Conservation (phyloP, 208 protist genomes). For the Acanthamoeba lenticulata region DNA sequence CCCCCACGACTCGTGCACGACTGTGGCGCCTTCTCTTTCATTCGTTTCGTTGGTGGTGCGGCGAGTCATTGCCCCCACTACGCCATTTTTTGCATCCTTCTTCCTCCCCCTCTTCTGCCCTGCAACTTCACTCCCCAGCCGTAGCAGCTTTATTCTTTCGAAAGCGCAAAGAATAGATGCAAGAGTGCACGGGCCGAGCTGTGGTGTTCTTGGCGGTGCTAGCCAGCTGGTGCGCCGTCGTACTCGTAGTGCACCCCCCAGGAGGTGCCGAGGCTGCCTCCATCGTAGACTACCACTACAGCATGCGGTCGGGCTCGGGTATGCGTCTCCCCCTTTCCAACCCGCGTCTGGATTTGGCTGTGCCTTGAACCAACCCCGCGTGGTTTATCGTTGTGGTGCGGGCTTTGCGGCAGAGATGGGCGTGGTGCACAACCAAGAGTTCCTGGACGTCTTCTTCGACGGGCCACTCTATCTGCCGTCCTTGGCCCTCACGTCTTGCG, state of each 20-base stretch:
- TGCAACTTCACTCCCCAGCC: too few relatives aligned
- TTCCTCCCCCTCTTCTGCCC: too few relatives aligned
- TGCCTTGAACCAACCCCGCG: not conserved
- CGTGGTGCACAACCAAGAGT: not conserved
- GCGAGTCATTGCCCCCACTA: too few relatives aligned
- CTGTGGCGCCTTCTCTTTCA: too few relatives aligned
- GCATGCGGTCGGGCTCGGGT: not conserved
- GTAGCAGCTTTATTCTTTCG: too few relatives aligned
- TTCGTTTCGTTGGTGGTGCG: too few relatives aligned
- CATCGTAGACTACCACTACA: not conserved
- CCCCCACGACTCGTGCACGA: too few relatives aligned
- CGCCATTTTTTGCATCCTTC: too few relatives aligned
- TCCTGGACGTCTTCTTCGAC: constrained; percentile 20
- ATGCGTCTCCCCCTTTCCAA: not conserved
- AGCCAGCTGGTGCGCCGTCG: not conserved
- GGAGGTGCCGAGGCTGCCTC: not conserved
- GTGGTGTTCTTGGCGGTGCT: not conserved
- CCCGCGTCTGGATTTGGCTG: not conserved
- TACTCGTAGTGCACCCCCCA: too few relatives aligned
- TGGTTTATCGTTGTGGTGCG: not conserved
- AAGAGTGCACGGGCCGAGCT: too few relatives aligned
- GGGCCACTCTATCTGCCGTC: not conserved
- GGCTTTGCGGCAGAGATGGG: not conserved
- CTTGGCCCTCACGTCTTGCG: not conserved
- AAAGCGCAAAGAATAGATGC: too few relatives aligned